Conservation (phyloP, 2,329 filamentous ascomycete genomes). For the Phyllosticta paracitricarpa region DNA sequence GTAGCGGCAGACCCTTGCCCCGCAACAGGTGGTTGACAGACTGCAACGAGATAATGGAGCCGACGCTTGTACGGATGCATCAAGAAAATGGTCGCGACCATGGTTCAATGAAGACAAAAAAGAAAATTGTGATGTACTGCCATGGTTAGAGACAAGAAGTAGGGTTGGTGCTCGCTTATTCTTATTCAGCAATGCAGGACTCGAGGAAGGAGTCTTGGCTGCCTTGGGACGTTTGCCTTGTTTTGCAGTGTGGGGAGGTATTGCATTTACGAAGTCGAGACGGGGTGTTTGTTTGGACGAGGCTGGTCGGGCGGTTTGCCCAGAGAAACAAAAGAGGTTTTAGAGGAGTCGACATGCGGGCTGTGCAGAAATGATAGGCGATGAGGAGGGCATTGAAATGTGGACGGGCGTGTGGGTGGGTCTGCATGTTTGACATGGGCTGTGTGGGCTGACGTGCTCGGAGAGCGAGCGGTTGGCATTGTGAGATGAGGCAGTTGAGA, state of each 20-base stretch:
- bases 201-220: neutral
- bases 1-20: neutral
- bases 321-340: neutral
- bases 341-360: neutral
- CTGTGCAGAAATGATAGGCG: neutral
- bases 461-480: no score
- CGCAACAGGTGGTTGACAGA: neutral
- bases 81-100: neutral
- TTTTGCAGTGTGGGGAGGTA: neutral
- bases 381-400: neutral
- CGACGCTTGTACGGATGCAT: neutral
- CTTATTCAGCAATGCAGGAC: neutral
- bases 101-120: neutral
- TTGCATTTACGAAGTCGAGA: neutral
- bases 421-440: neutral
- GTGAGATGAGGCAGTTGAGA: neutral
- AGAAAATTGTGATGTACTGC: no score
- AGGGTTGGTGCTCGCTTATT: neutral
- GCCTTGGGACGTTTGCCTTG: neutral
- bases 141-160: neutral
- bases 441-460: neutral
- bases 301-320: neutral
- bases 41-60: neutral
- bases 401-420: neutral
- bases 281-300: neutral